A percentile compares a stretch with the other conserved stretches of the same genome.
Evolutionary conservation across 2,329 filamentous ascomycete species (phyloP).

Genomic region (Aspergillus felis): DNA sequence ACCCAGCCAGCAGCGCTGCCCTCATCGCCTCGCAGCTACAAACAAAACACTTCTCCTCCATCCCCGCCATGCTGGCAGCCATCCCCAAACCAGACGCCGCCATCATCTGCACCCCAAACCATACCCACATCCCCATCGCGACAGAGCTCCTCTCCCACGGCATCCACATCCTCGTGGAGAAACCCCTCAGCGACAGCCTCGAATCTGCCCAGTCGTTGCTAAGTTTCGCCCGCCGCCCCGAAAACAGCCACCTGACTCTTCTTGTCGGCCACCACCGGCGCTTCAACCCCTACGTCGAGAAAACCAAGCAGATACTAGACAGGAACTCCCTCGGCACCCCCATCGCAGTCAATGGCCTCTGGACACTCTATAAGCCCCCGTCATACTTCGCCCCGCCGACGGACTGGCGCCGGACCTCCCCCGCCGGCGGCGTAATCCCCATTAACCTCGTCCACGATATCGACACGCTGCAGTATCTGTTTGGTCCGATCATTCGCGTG

Average conservation of each 20-base stretch:
- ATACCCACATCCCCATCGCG: slow-evolving; percentile 52
- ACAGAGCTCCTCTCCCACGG: slow-evolving; percentile 46
- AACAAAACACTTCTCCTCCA: slow-evolving; percentile 38
- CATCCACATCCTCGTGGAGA: slow-evolving; percentile 56
- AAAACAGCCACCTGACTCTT: slow-evolving; percentile 36
- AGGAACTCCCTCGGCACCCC: slow-evolving; percentile 43
- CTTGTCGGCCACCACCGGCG: slow-evolving; percentile 57
- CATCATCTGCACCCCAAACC: slow-evolving; percentile 58
- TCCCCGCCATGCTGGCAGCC: slow-evolving; percentile 42
- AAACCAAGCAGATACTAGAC: slow-evolving; percentile 46
- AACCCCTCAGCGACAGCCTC: slow-evolving; percentile 48
- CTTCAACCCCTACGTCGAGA: slow-evolving; percentile 55
- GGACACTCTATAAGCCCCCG: slow-evolving; percentile 50
- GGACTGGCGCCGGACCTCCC: slow-evolving; percentile 45
- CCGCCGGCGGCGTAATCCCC: slow-evolving; percentile 49
- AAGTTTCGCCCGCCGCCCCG: slow-evolving; percentile 13
- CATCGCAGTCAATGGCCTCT: slow-evolving; percentile 54
- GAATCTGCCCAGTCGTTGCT: slow-evolving; percentile 21
- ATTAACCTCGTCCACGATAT: slow-evolving; percentile 62
- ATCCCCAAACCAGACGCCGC: slow-evolving; percentile 48
- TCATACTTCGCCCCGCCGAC: slow-evolving; percentile 49
- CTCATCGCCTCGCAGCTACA: slow-evolving; percentile 34
- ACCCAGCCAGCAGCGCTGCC: slow-evolving; percentile 40
- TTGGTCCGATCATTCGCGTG: slow-evolving; percentile 51
- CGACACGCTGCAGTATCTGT: slow-evolving; percentile 55